These are phyloP conservation scores for Leccinum subgranulosum DNA, from an alignment of 768 basidiomycete species.

Conservation along the genomic window DNA sequence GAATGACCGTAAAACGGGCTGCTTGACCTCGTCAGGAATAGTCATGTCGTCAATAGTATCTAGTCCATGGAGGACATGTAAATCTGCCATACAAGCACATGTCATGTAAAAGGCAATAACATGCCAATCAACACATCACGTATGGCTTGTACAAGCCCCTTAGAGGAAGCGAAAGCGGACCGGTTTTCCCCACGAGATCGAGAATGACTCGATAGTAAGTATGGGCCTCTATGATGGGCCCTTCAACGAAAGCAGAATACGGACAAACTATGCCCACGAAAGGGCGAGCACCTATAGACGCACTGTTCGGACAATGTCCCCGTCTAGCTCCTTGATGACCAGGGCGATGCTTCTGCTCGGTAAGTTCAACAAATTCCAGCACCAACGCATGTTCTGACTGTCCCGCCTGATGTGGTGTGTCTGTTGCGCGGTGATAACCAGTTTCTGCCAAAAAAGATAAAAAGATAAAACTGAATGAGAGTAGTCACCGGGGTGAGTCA, in stretches of 20 bases:
- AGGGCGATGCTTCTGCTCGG: slow-evolving; percentile 88
- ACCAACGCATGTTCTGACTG: slow-evolving; percentile 78
- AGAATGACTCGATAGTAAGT: neutral
- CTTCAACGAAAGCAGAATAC: neutral
- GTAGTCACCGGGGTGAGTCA: slow-evolving; percentile 83
- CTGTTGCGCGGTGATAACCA: slow-evolving; percentile 76
- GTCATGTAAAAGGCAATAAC: neutral
- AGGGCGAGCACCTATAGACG: slow-evolving; percentile 32
- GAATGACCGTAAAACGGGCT: slow-evolving; percentile 79
- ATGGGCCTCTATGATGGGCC: neutral
- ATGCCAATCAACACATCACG: neutral
- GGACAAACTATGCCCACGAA: neutral
- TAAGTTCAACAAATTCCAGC: slow-evolving; percentile 85
- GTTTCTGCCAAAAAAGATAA: slow-evolving; percentile 63
- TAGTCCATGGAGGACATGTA: slow-evolving; percentile 91
- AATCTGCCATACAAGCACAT: slow-evolving; percentile 49
- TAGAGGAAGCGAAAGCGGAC: neutral
- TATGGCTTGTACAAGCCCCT: neutral
- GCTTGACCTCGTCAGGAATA: slow-evolving; percentile 80
- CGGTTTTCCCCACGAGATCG: neutral
- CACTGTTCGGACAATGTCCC: slow-evolving; percentile 88
- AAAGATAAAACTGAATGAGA: slow-evolving; percentile 74
- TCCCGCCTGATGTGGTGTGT: slow-evolving; percentile 89
- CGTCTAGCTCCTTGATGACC: slow-evolving; percentile 95
- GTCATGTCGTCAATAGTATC: slow-evolving; percentile 99